These are phyloP conservation scores for Whalleya microplaca DNA, from an alignment of 2,329 filamentous ascomycete species.

Conservation along the genomic window DNA sequence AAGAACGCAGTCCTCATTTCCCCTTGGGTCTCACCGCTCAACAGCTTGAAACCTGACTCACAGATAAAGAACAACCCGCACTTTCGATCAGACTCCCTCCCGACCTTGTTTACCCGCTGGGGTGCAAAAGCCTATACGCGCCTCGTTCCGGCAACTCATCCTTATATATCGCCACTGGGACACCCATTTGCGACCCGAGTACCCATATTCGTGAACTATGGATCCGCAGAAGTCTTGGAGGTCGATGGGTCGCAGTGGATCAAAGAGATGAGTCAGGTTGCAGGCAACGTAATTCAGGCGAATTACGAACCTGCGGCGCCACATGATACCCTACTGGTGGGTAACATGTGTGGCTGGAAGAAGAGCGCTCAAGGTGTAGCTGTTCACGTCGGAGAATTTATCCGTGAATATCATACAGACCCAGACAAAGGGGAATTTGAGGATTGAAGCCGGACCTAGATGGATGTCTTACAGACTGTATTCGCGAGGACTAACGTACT, in stretches of 20 bases:
- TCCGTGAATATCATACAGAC: not conserved
- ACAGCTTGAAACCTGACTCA: slow-evolving; percentile 17
- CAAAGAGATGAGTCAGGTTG: slow-evolving; percentile 37
- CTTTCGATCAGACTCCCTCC: slow-evolving; percentile 45
- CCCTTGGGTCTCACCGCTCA: slow-evolving; percentile 32
- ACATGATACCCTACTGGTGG: slow-evolving; percentile 51
- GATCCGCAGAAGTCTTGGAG: slow-evolving; percentile 37
- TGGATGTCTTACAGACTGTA: too few relatives aligned
- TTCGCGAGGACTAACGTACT: too few relatives aligned
- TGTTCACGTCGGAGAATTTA: slow-evolving; percentile 27
- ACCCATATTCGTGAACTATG: slow-evolving; percentile 29
- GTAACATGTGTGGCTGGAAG: slow-evolving; percentile 45
- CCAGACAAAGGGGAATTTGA: too few relatives aligned
- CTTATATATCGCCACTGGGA: slow-evolving; percentile 39
- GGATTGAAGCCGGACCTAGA: too few relatives aligned
- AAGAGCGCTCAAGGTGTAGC: slow-evolving; percentile 33
- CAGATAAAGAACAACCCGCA: slow-evolving; percentile 22
- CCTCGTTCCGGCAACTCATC: slow-evolving; percentile 28
- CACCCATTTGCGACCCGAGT: slow-evolving; percentile 28
- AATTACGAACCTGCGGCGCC: slow-evolving; percentile 44
- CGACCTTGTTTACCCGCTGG: slow-evolving; percentile 44
- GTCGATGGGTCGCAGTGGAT: slow-evolving; percentile 61
- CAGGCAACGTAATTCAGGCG: slow-evolving; percentile 38
- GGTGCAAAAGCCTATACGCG: slow-evolving; percentile 42
- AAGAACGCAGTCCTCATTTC: slow-evolving; percentile 42